phyloP scores from a whole-genome alignment of 257 asterid genomes.

The Leptodermis oblonga region DNA sequence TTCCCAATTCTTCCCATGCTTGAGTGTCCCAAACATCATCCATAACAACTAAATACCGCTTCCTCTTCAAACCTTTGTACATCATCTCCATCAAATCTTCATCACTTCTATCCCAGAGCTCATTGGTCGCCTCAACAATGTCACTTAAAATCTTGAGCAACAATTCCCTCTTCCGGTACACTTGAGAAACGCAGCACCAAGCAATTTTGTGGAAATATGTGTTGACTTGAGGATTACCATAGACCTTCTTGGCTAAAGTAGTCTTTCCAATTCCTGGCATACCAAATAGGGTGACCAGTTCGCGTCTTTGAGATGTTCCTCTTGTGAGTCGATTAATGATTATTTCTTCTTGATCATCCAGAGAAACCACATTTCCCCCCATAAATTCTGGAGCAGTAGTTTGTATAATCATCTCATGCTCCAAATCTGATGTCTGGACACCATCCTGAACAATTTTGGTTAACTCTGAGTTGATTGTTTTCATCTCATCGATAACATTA shows the following conservation, averaged over 20 bases:
- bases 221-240: background rate
- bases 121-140: background rate
- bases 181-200: constrained; percentile 19
- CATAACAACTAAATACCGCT: constrained; percentile 18
- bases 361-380: background rate
- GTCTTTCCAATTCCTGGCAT: constrained; percentile 23
- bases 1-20: constrained; percentile 14
- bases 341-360: background rate
- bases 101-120: background rate
- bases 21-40: constrained; percentile 19
- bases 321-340: constrained; percentile 3
- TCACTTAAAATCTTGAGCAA: constrained; percentile 6
- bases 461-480: background rate
- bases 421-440: background rate
- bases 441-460: background rate
- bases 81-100: background rate
- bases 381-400: no score
- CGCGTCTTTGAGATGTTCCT: background rate
- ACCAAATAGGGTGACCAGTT: constrained; percentile 12
- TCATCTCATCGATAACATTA: background rate
- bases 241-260: constrained; percentile 16
- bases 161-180: background rate
- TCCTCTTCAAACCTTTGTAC: background rate
- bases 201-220: constrained; percentile 5
- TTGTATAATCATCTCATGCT: background rate